Evolutionary conservation across 2,329 filamentous ascomycete genomes (phyloP).

Genomic region (Cercospora sp.): DNA sequence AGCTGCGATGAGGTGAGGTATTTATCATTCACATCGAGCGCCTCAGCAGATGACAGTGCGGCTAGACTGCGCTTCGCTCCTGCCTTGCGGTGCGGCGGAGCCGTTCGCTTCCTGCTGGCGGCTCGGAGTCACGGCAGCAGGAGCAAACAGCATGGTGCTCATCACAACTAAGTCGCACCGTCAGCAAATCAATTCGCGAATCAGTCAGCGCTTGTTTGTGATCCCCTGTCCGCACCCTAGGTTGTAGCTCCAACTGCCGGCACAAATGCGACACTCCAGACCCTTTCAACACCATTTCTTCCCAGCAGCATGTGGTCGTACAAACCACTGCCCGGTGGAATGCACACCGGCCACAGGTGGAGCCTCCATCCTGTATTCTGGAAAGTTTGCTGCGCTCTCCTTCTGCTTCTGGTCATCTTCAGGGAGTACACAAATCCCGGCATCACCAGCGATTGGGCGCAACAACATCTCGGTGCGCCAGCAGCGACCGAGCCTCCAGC

Average conservation of each 20-base stretch:
- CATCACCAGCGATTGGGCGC: not conserved
- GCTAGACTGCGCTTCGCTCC: not conserved
- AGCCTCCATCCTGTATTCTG: not conserved
- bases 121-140: not conserved
- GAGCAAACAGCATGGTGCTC: not conserved
- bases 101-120: not conserved
- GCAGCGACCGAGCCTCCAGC: not conserved
- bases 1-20: not conserved
- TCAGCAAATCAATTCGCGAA: not conserved
- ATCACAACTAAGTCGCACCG: not conserved
- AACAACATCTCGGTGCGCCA: not conserved
- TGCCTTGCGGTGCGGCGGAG: not conserved
- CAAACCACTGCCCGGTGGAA: not conserved
- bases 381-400: not conserved
- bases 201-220: not conserved
- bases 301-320: constrained; percentile 4
- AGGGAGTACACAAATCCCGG: not conserved
- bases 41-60: not conserved
- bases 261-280: not conserved
- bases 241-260: not conserved
- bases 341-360: not conserved
- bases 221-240: not conserved
- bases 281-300: not conserved
- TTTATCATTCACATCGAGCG: not conserved
- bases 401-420: not conserved